Evolutionary conservation across 2,329 filamentous ascomycete genomes (phyloP).

Genomic region (Metarhizium brunneum): DNA sequence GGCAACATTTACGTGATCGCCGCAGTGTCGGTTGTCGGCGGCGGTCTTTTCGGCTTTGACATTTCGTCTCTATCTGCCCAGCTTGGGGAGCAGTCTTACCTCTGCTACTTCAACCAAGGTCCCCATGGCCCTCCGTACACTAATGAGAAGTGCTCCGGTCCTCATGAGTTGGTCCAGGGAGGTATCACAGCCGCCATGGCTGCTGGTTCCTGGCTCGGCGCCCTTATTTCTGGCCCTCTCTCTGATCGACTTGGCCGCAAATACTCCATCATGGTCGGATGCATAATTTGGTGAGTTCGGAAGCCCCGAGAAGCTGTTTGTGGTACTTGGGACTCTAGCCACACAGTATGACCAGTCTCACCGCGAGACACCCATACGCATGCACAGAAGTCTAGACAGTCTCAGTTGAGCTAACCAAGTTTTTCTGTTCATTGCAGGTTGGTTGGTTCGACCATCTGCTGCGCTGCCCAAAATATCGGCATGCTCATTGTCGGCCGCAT

Average conservation of each 20-base stretch:
- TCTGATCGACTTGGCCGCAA: constrained; percentile 42
- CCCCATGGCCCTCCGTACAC: constrained; percentile 21
- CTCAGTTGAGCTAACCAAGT: not conserved
- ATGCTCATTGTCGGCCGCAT: constrained; percentile 47
- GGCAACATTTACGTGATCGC: constrained; percentile 27
- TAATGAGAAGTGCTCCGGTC: constrained; percentile 22
- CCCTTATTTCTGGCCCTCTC: constrained; percentile 36
- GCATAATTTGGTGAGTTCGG: constrained; percentile 37
- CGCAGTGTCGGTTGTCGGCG: constrained; percentile 27
- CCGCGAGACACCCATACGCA: not conserved
- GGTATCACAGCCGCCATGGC: constrained; percentile 44
- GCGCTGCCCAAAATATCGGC: constrained; percentile 35
- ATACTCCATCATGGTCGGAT: constrained; percentile 40
- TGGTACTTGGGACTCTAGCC: not conserved
- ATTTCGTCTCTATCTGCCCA: constrained; percentile 47
- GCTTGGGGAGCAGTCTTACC: constrained; percentile 25
- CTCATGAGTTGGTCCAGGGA: constrained; percentile 34
- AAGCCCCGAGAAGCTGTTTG: not conserved
- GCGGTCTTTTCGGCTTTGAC: constrained; percentile 57
- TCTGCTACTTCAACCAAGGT: constrained; percentile 29
- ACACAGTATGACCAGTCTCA: not conserved
- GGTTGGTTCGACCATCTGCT: constrained; percentile 36
- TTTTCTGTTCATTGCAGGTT: constrained; percentile 23
- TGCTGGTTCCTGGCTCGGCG: constrained; percentile 41
- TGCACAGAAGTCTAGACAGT: not conserved